phyloP scores from a whole-genome alignment of 2,329 filamentous ascomycete species.

The Ceratocystis eucalypticola region DNA sequence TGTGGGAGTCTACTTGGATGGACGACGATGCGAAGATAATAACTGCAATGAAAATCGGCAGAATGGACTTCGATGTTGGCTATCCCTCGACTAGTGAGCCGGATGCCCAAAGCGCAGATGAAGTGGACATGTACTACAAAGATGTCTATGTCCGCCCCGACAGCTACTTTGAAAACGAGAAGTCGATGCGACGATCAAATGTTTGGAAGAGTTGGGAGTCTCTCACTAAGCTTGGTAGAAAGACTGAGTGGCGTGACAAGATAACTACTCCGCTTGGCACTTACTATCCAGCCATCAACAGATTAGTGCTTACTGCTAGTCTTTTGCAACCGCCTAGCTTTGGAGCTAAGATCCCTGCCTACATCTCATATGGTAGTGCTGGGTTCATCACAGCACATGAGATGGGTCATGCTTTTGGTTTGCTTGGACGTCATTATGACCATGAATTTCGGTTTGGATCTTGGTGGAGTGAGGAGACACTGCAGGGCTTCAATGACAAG shows the following conservation, averaged over 20 bases:
- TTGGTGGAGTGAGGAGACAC: conserved; percentile 52
- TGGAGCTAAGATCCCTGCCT: conserved; percentile 47
- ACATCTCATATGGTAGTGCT: conserved; percentile 54
- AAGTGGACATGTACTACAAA: conserved; percentile 44
- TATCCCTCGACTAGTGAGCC: conserved; percentile 45
- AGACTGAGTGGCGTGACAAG: conserved; percentile 46
- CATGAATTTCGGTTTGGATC: conserved; percentile 49
- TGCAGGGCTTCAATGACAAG: conserved; percentile 43
- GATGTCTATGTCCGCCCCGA: conserved; percentile 36
- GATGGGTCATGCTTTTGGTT: conserved; percentile 58
- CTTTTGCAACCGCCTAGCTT: conserved; percentile 59
- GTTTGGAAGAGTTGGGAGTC: conserved; percentile 40
- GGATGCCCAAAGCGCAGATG: conserved; percentile 44
- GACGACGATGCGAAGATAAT: conserved; percentile 44
- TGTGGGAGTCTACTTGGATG: conserved; percentile 51
- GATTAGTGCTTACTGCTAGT: conserved; percentile 55
- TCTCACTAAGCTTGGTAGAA: conserved; percentile 46
- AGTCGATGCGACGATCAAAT: conserved; percentile 36
- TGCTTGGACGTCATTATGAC: conserved; percentile 50
- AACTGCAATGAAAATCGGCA: conserved; percentile 50
- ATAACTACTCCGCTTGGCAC: conserved; percentile 52
- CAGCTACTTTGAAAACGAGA: conserved; percentile 44
- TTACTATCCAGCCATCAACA: conserved; percentile 50
- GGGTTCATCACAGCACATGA: conserved; percentile 56
- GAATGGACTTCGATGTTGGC: conserved; percentile 55